These are phyloP conservation scores for Fraxinus angustifolia DNA, from an alignment of 305 asterid species.

Conservation along the genomic window DNA sequence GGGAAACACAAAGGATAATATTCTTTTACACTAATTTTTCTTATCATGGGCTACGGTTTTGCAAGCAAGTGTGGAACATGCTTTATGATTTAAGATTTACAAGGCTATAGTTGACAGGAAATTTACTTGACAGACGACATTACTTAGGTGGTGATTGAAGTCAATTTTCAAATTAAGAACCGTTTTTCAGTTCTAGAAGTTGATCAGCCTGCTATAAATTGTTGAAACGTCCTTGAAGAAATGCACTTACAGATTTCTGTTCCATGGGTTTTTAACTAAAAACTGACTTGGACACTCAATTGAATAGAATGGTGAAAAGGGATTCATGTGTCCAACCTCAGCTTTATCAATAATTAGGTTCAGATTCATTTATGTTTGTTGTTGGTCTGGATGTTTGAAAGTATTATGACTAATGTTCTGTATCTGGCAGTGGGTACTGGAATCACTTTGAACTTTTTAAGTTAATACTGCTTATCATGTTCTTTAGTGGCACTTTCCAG, in stretches of 20 bases:
- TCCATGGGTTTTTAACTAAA: background rate
- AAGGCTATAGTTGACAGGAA: background rate
- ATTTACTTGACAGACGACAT: slow-evolving; percentile 3
- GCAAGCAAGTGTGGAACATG: background rate
- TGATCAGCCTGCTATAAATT: slow-evolving; percentile 2
- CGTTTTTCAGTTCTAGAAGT: background rate
- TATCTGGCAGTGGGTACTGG: slow-evolving; percentile 3
- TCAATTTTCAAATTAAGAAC: slow-evolving; percentile 7
- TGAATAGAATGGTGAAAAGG: background rate
- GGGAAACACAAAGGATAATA: background rate
- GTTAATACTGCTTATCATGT: background rate
- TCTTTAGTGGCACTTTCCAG: background rate
- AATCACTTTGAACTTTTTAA: background rate
- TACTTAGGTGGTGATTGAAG: background rate
- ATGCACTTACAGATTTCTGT: background rate
- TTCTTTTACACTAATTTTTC: background rate
- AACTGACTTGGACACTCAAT: background rate
- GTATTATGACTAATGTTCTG: slow-evolving; percentile 2
- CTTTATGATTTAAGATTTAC: background rate
- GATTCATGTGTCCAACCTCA: background rate
- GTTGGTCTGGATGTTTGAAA: background rate
- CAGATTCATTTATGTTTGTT: background rate
- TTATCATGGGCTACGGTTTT: background rate
- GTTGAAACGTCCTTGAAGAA: slow-evolving; percentile 1
- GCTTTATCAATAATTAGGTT: background rate